Base-by-base conservation (phyloP, 176 grass and related monocot genomes). In the Carex scoparia region DNA sequence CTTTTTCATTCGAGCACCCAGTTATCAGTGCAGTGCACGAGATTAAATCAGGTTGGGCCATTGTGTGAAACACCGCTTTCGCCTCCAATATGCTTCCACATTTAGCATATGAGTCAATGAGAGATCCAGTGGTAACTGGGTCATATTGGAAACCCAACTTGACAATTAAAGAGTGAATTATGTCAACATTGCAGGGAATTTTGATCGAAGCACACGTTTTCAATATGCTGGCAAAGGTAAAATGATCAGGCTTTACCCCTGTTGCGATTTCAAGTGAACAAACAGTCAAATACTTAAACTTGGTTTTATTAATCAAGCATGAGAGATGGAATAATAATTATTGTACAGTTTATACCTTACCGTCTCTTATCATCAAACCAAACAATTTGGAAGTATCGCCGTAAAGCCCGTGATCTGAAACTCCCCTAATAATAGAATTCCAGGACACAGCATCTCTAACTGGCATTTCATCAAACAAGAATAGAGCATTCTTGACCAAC, bases 91-190 rank as follows among this genome's bases (percentile, higher is more conserved):
- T 85, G n/a, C 87, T 89, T 68, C 40, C 77, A 83, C 90, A 92
- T 91, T 94, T 97, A 72, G 87, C 78, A 79, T 94, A 92, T 70
- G 92, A 80, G 85, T 97, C 88, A 30, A 97, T 86, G 66, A 97
- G 89, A 61, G 94, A 91, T 66, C 87, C 86, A 60, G 53, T 80
- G 51, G 90, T 81, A 40, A 94, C 64, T 35, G 40, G 86, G 84
- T 97, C 84, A 16, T 59, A 68, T 75, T 37, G 81, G 76, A 81
- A 94, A 68, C 92, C 94, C 78, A 90, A 86, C 79, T 97, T 94
- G 81, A 92, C 62, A 81, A 89, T 61, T 64, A 79, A 91, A 72
- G 85, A 67, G 74, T 94, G 92, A 80, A 94, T 88, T 69, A 88
- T 48, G 65, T 89, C 85, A 11, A 89, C 84, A 64, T 91, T 83